These are phyloP conservation scores for Tolypocladium ophioglossoides DNA, from an alignment of 2,329 filamentous ascomycete genomes.

Conservation along the genomic window DNA sequence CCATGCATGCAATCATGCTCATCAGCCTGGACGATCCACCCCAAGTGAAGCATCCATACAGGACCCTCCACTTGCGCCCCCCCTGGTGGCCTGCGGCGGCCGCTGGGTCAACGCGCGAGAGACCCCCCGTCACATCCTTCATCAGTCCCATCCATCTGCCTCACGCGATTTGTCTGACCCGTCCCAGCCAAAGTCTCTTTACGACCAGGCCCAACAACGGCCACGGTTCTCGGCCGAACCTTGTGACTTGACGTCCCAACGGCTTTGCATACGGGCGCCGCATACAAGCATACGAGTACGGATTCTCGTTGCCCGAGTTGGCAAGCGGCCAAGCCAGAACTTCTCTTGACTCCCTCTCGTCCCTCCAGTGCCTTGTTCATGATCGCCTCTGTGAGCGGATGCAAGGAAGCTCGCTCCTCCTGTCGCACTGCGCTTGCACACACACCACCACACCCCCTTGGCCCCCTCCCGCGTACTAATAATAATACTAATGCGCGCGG, in stretches of 20 bases:
- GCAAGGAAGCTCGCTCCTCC: background rate
- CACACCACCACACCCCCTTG: background rate
- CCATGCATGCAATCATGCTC: background rate
- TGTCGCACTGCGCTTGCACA: background rate
- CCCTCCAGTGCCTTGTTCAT: too few species aligned
- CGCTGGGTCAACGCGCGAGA: background rate
- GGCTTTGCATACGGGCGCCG: background rate
- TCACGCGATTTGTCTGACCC: too few species aligned
- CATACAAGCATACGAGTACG: background rate
- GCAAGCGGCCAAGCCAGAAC: background rate
- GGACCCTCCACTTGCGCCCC: too few species aligned
- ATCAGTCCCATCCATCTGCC: background rate
- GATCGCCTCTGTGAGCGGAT: background rate
- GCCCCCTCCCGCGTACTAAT: constrained; percentile 2
- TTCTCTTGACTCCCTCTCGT: background rate
- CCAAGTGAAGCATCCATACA: background rate
- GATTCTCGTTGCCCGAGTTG: too few species aligned
- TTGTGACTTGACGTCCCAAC: background rate
- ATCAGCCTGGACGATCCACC: background rate
- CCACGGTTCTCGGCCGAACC: too few species aligned
- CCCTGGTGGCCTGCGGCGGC: too few species aligned
- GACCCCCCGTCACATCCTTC: background rate
- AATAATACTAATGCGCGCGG: constrained; percentile 6
- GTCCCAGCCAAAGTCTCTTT: too few species aligned
- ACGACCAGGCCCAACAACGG: too few species aligned